Percentiles rank a stretch among this genome's conserved stretches.
These are phyloP conservation scores for Talaromyces sp. DNA, from an alignment of 2,329 filamentous ascomycete genomes.

Conservation along the genomic window DNA sequence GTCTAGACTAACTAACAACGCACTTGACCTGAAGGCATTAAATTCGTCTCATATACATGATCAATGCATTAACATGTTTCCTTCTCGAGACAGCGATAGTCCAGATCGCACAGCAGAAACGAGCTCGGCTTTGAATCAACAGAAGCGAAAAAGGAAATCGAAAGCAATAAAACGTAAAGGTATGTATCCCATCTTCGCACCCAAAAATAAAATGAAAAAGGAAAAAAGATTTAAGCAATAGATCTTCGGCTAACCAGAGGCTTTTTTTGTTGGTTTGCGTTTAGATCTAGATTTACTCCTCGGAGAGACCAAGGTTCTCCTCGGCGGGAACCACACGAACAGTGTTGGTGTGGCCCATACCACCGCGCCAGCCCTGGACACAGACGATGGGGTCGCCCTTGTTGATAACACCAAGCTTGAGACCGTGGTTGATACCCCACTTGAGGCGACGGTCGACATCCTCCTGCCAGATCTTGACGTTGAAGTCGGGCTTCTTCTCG, in stretches of 20 bases:
- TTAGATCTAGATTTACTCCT: constrained; percentile 30
- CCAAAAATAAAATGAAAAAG: constrained; percentile 18
- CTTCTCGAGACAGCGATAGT: constrained; percentile 21
- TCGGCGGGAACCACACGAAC: constrained; percentile 55
- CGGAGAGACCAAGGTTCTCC: constrained; percentile 45
- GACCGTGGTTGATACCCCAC: constrained; percentile 89
- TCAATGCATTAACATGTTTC: constrained; percentile 31
- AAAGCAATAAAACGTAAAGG: constrained; percentile 20
- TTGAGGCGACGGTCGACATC: constrained; percentile 97
- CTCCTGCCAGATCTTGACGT: constrained; percentile 93
- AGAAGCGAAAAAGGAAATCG: constrained; percentile 3
- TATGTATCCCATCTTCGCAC: constrained; percentile 30
- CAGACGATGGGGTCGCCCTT: constrained; percentile 73
- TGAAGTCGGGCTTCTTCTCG: constrained; percentile 92
- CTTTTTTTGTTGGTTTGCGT: constrained; percentile 1
- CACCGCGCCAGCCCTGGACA: constrained; percentile 69
- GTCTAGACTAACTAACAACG: constrained; percentile 12
- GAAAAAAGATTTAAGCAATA: constrained; percentile 10
- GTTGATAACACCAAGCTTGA: constrained; percentile 78
- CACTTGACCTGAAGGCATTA: constrained; percentile 17
- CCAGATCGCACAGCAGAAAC: constrained; percentile 24
- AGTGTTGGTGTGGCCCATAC: constrained; percentile 70
- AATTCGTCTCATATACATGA: constrained; percentile 35
- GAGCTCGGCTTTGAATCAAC: constrained; percentile 18
- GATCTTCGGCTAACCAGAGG: constrained; percentile 13